A percentile compares a stretch with the other conserved stretches of the same genome.
Evolutionary conservation across 768 basidiomycete genomes (phyloP).

Genomic region (Boletus pseudo-olivaceus): DNA sequence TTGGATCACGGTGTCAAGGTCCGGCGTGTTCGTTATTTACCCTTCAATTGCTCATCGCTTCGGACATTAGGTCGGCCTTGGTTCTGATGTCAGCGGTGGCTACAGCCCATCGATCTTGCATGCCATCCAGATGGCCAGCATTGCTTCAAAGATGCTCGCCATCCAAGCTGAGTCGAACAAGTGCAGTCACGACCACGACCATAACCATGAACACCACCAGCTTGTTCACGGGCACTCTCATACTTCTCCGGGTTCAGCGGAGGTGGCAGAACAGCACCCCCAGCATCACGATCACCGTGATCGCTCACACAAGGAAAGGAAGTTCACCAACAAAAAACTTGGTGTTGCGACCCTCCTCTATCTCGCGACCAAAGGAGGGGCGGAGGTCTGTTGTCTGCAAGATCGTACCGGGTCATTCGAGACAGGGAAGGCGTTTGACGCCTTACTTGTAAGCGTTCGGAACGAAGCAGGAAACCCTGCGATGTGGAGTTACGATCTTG

Average conservation of each 20-base stretch:
- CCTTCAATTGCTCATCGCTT: constrained; percentile 2
- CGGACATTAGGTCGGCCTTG: constrained; percentile 74
- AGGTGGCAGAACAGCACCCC: not conserved
- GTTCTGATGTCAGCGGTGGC: constrained; percentile 91
- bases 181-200: not conserved
- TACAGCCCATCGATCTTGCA: constrained; percentile 77
- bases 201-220: not conserved
- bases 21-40: constrained; percentile 10
- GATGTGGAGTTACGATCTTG: constrained; percentile 46
- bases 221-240: not conserved
- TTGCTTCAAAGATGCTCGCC: constrained; percentile 74
- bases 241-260: not conserved
- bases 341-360: constrained; percentile 74
- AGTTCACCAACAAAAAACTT: constrained; percentile 60
- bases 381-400: constrained; percentile 71
- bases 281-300: not conserved
- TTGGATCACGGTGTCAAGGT: constrained; percentile 88
- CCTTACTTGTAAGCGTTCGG: constrained; percentile 65
- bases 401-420: constrained; percentile 71
- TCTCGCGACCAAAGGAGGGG: constrained; percentile 91
- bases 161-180: constrained; percentile 36
- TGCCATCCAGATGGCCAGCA: constrained; percentile 69
- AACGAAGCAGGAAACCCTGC: constrained; percentile 51
- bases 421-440: constrained; percentile 87
- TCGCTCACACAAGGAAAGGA: constrained; percentile 2